Conservation (phyloP, 805 yeast species). For the Schwanniomyces yamadae region DNA sequence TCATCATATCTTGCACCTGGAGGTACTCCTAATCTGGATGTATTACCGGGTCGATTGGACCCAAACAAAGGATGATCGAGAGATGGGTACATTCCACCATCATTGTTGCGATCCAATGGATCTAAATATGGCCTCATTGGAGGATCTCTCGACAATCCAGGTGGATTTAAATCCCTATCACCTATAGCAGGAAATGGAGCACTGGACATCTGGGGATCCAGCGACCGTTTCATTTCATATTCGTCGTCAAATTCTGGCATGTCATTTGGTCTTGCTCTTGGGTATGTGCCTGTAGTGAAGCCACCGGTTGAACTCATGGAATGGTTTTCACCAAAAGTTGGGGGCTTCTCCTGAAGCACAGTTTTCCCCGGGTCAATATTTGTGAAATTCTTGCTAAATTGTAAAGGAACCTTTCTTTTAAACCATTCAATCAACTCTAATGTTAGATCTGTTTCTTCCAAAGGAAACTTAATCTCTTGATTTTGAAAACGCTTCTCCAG, state of each 20-base stretch:
- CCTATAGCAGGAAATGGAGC: constrained; percentile 39
- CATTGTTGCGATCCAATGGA: constrained; percentile 31
- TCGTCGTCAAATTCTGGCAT: constrained; percentile 59
- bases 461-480: constrained; percentile 19
- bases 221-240: constrained; percentile 31
- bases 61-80: constrained; percentile 52
- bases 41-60: constrained; percentile 15
- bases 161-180: constrained; percentile 50
- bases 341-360: too few relatives aligned
- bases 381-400: too few relatives aligned
- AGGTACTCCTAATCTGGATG: constrained; percentile 35
- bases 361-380: too few relatives aligned
- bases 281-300: too few relatives aligned
- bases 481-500: constrained; percentile 8
- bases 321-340: too few relatives aligned
- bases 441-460: constrained; percentile 19
- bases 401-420: constrained; percentile 11
- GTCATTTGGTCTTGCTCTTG: constrained; percentile 25
- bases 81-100: constrained; percentile 58
- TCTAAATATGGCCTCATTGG: constrained; percentile 42
- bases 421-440: constrained; percentile 19
- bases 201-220: constrained; percentile 4
- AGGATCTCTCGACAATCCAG: constrained; percentile 43
- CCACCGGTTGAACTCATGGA: too few relatives aligned
- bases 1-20: constrained; percentile 55